A percentile compares a stretch with the other conserved stretches of the same genome.
Conservation (phyloP, 345 rosid genomes). For the Salix dunnii region DNA sequence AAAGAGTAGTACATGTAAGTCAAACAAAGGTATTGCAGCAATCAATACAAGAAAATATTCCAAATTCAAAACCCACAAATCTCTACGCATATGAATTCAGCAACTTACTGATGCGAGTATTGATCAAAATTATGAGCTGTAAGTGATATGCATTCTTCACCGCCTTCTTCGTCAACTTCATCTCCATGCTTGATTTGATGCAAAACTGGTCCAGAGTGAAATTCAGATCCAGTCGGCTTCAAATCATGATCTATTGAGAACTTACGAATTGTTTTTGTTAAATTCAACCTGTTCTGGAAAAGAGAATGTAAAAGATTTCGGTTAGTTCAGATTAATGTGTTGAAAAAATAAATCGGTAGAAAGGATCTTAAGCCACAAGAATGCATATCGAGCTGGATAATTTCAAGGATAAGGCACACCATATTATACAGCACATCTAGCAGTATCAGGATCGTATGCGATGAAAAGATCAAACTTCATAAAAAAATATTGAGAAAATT, state of each 20-base stretch:
- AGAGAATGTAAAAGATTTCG: conserved; percentile 31
- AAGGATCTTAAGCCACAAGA: background rate
- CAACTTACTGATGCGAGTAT: conserved; percentile 68
- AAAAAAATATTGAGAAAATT: background rate
- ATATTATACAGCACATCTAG: background rate
- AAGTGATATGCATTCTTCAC: conserved; percentile 61
- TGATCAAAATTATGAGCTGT: conserved; percentile 63
- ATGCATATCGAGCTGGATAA: background rate
- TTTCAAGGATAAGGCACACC: background rate
- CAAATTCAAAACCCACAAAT: conserved; percentile 6
- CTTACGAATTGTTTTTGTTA: conserved; percentile 89
- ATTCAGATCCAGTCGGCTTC: conserved; percentile 81
- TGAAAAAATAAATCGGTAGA: background rate
- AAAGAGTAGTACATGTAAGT: conserved; percentile 18
- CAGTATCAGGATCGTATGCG: background rate
- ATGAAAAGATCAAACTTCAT: background rate
- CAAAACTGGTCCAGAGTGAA: conserved; percentile 57
- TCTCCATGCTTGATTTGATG: conserved; percentile 79
- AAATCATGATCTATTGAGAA: conserved; percentile 79
- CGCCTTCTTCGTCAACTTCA: conserved; percentile 55
- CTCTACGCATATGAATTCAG: conserved; percentile 12
- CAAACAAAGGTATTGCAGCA: background rate
- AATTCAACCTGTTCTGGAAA: conserved; percentile 95
- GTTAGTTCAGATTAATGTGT: background rate
- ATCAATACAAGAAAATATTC: background rate